Evolutionary conservation across 2,329 filamentous ascomycete genomes (phyloP).

Genomic region (Graphiopsis chlorocephala): DNA sequence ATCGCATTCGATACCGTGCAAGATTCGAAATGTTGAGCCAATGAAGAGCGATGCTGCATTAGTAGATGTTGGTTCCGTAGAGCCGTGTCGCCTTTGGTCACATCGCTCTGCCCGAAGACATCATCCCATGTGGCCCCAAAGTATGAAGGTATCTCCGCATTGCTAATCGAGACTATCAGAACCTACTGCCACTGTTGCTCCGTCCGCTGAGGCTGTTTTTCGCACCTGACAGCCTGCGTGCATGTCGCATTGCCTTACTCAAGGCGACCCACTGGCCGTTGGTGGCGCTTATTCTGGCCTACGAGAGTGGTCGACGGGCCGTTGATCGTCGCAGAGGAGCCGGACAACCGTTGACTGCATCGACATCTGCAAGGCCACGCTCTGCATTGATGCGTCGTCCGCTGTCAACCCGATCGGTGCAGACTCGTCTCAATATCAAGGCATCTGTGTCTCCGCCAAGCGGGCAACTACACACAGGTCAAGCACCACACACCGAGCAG

Average conservation of each 20-base stretch:
- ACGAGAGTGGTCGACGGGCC: conserved; percentile 51
- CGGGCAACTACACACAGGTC: neutral
- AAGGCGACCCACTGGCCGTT: conserved; percentile 64
- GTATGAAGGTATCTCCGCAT: conserved; percentile 1
- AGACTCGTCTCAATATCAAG: neutral
- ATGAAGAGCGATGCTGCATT: neutral
- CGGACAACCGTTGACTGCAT: conserved; percentile 19
- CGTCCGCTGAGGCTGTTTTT: conserved; percentile 69
- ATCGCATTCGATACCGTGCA: neutral
- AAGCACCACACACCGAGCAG: neutral
- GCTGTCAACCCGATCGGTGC: conserved; percentile 10
- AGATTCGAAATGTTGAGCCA: neutral
- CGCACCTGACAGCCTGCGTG: conserved; percentile 62
- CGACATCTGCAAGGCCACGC: conserved; percentile 33
- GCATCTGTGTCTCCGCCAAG: neutral
- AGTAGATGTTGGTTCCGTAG: conserved; percentile 14
- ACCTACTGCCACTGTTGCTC: conserved; percentile 70
- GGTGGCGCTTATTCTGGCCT: conserved; percentile 66
- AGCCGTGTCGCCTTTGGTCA: neutral
- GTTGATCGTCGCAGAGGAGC: conserved; percentile 18
- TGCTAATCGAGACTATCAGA: conserved; percentile 44
- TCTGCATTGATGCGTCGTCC: conserved; percentile 14
- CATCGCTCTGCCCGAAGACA: neutral
- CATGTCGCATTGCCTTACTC: conserved; percentile 56
- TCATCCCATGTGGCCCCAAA: neutral